These are phyloP conservation scores for Aspergillus steynii DNA, from an alignment of 495 filamentous ascomycete species.

Conservation along the genomic window DNA sequence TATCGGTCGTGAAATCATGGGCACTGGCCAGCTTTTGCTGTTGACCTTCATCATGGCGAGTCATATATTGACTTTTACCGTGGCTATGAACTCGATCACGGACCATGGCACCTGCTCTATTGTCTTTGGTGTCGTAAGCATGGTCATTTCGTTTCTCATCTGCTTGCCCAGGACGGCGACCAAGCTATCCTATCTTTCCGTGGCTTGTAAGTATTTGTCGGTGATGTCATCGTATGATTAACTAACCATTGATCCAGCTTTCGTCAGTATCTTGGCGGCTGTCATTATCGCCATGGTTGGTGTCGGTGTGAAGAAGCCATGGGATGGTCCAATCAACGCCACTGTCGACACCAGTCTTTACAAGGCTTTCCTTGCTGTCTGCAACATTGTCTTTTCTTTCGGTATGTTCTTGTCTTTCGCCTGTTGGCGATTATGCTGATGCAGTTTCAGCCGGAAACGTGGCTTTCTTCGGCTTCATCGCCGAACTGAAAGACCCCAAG, in stretches of 20 bases:
- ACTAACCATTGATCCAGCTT: constrained; percentile 18
- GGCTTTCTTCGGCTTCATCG: constrained; percentile 72
- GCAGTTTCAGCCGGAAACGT: constrained; percentile 54
- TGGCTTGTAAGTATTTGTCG: constrained; percentile 42
- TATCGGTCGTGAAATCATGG: constrained; percentile 62
- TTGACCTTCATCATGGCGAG: constrained; percentile 71
- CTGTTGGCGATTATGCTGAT: neutral
- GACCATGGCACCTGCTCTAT: constrained; percentile 66
- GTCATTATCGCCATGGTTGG: constrained; percentile 73
- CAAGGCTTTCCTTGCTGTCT: constrained; percentile 59
- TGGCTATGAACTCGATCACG: constrained; percentile 68
- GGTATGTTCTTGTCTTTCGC: constrained; percentile 25
- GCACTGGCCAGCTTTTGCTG: constrained; percentile 60
- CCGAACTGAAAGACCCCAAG: constrained; percentile 67
- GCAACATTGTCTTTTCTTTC: constrained; percentile 74
- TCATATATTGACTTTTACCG: constrained; percentile 72
- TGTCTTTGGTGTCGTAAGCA: constrained; percentile 63
- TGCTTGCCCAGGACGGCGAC: constrained; percentile 66
- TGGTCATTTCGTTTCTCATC: constrained; percentile 60
- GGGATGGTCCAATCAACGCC: constrained; percentile 27
- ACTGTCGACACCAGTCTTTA: constrained; percentile 34
- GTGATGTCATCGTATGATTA: no score
- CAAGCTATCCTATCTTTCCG: constrained; percentile 60
- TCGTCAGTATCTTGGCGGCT: constrained; percentile 34
- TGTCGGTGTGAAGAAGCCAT: constrained; percentile 53